Evolutionary conservation across 2,329 filamentous ascomycete genomes (phyloP).

Genomic region (Sporothrix sp.): DNA sequence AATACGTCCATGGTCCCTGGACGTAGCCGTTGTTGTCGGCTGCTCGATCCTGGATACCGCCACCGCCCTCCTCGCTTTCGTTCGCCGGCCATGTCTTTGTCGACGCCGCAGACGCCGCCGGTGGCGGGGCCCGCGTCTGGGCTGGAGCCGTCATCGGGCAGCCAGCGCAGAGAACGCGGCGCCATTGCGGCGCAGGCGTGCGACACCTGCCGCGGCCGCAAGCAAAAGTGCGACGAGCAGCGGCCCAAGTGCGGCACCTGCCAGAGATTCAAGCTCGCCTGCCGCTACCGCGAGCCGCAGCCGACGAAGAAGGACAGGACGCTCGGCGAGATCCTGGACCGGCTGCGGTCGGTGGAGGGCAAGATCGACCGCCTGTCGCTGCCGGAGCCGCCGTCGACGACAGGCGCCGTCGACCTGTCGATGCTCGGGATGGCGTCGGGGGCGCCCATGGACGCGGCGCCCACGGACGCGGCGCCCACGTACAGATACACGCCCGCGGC

Average conservation of each 20-base stretch:
- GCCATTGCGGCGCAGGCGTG: conserved; percentile 46
- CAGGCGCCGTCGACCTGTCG: too few species aligned
- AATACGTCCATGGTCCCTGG: too few species aligned
- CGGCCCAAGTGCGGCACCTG: conserved; percentile 53
- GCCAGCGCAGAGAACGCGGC: conserved; percentile 34
- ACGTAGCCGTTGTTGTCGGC: too few species aligned
- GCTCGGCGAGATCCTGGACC: conserved; percentile 49
- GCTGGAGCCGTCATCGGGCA: not conserved
- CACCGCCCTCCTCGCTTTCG: too few species aligned
- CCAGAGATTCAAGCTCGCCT: conserved; percentile 46
- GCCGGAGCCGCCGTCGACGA: too few species aligned
- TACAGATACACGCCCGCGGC: conserved; percentile 31
- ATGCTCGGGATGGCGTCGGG: not conserved
- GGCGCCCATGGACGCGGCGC: not conserved
- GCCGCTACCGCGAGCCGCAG: conserved; percentile 49
- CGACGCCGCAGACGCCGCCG: not conserved
- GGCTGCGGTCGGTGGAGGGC: conserved; percentile 42
- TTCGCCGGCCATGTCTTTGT: too few species aligned
- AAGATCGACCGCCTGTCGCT: conserved; percentile 42
- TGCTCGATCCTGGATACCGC: too few species aligned
- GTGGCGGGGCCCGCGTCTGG: too few species aligned
- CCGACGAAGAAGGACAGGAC: conserved; percentile 58
- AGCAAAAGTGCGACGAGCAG: conserved; percentile 55
- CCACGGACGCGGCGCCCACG: not conserved
- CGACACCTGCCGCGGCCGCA: conserved; percentile 49